Evolutionary conservation across 331 rosid genomes (phyloP), one percentile per base, ranked within the genome.

Genomic region (Dryas integrifolia): DNA sequence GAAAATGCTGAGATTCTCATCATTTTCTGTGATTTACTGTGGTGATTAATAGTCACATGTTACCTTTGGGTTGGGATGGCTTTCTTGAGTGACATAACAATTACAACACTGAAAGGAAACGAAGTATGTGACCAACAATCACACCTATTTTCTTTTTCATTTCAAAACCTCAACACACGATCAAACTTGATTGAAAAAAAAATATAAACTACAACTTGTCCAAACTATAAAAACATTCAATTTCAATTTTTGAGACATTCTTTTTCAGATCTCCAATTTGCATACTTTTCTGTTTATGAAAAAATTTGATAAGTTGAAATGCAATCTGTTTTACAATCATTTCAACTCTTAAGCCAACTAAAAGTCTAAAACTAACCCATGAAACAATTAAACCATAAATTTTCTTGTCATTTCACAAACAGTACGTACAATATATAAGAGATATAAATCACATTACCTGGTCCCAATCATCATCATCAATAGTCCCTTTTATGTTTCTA

Each of bases 391-490:
- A 57, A 57, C 40, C 41, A 26, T 3, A n/a, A 50, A 18, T 64
- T 9, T 16, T 44, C 35, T 44, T 9, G 40, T 49, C 43, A 66
- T 21, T 45, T 21, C 7, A 56, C 38, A 18, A n/a, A 46, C 57
- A 66, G 56, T 6, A 47, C 44, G 11, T 47, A 10, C 69, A 58
- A 30, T 14, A 21, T 47, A 49, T 9, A 68, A 51, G 4, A 63
- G 72, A 76, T 44, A 70, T 45, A 59, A 66, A 77, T 44, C 68
- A 30, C 40, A 80, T 75, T 81, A 91, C 98, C 97, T 91, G 97
- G 85, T 94, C 98, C 97, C 97, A 91, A 66, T 94, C 98, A 26
- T 88, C 96, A 4, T 94, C 98, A 51, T 91, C 97, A 82, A 94
- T 89, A 72, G 98, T 94, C 67, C 98, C 92, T 78, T 91, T 94